Evolutionary conservation across 371 early-diverging fungal species (phyloP).

Genomic region (Blakeslea trispora): DNA sequence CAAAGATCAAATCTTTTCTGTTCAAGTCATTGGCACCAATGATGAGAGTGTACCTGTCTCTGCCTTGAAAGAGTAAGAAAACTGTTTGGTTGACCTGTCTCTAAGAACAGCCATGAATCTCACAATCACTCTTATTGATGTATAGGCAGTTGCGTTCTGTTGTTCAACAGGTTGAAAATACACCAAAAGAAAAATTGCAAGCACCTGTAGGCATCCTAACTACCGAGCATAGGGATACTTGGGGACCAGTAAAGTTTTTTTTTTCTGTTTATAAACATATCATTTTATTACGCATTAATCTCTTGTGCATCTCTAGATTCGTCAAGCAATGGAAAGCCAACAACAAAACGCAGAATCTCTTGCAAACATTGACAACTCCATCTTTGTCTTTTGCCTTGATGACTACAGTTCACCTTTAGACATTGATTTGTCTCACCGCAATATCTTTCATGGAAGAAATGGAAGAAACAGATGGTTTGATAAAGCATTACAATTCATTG

Average conservation of each 20-base stretch:
- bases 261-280: no score
- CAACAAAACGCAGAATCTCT: conserved; percentile 63
- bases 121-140: no score
- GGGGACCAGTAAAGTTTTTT: conserved; percentile 57
- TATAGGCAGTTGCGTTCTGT: conserved; percentile 64
- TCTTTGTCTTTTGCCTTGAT: conserved; percentile 89
- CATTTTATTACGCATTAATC: background rate
- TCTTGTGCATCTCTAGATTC: no score
- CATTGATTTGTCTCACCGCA: conserved; percentile 67
- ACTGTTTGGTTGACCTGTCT: no score
- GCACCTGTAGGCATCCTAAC: conserved; percentile 82
- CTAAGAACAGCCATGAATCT: no score
- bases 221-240: conserved; percentile 83
- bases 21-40: conserved; percentile 70
- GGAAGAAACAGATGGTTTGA: conserved; percentile 95
- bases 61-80: conserved; percentile 59
- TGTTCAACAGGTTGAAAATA: conserved; percentile 58
- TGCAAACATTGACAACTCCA: conserved; percentile 71
- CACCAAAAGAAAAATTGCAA: conserved; percentile 42
- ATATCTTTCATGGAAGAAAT: conserved; percentile 76
- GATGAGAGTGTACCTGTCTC: conserved; percentile 69
- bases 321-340: conserved; percentile 36
- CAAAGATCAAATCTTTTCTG: conserved; percentile 79
- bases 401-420: conserved; percentile 63
- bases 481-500: conserved; percentile 87